Percentiles rank a stretch among this genome's conserved stretches.
Evolutionary conservation across 2,329 filamentous ascomycete genomes (phyloP).

Genomic region (Claviceps sp.): DNA sequence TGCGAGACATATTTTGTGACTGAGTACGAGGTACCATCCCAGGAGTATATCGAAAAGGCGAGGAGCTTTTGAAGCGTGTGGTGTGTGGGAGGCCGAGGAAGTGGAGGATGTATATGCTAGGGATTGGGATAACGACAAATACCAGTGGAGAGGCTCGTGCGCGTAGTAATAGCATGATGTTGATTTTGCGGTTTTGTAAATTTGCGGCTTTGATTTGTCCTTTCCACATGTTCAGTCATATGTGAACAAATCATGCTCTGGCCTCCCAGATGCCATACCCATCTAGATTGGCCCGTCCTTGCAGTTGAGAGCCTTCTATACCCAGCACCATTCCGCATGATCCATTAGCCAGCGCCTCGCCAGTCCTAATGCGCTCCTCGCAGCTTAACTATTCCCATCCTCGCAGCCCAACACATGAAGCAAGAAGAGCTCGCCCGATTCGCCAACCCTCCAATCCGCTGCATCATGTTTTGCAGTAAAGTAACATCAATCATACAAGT

Average conservation of each 20-base stretch:
- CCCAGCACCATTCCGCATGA: not conserved
- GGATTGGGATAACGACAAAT: not conserved
- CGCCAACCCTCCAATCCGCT: not conserved
- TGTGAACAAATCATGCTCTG: too few relatives aligned
- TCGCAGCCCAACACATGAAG: not conserved
- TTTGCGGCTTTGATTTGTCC: too few relatives aligned
- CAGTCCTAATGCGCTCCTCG: not conserved
- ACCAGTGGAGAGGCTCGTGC: not conserved
- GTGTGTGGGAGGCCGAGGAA: not conserved
- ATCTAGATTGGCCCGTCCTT: not conserved
- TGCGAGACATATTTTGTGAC: conserved; percentile 63
- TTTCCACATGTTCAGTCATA: too few relatives aligned
- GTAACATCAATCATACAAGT: not conserved
- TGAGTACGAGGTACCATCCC: conserved; percentile 59
- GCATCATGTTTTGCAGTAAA: not conserved
- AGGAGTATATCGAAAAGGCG: conserved; percentile 60
- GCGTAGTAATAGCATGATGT: not conserved
- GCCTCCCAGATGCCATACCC: too few relatives aligned
- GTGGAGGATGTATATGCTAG: not conserved
- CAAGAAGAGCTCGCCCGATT: not conserved
- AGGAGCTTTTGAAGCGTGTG: conserved; percentile 24
- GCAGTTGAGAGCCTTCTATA: not conserved
- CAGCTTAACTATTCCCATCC: not conserved
- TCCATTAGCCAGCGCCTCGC: not conserved
- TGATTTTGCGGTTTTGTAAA: too few relatives aligned